Percentiles rank a stretch among this genome's conserved stretches.
phyloP scores from a whole-genome alignment of 2,329 filamentous ascomycete species.

The Aspergillus phoenicis region DNA sequence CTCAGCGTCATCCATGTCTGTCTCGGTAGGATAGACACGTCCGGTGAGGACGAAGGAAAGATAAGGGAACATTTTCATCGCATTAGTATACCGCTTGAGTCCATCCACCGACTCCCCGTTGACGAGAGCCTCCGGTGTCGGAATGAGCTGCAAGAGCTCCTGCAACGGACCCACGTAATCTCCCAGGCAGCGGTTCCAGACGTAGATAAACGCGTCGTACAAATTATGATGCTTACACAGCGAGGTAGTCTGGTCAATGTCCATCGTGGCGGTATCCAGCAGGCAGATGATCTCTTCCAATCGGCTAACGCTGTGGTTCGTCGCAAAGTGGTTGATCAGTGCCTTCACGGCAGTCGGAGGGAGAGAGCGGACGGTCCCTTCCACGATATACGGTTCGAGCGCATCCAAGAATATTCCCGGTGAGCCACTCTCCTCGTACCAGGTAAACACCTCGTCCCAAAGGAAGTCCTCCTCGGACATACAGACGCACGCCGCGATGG shows the following conservation, averaged over 20 bases:
- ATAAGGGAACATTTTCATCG: constrained; percentile 91
- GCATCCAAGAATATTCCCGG: constrained; percentile 82
- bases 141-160: constrained; percentile 66
- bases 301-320: constrained; percentile 71
- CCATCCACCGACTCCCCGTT: constrained; percentile 56
- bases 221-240: constrained; percentile 89
- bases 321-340: constrained; percentile 78
- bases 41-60: constrained; percentile 89
- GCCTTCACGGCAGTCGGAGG: constrained; percentile 85
- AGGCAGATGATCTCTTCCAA: constrained; percentile 95
- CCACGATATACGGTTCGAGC: constrained; percentile 84
- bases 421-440: constrained; percentile 76
- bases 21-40: constrained; percentile 85
- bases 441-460: constrained; percentile 87
- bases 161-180: constrained; percentile 92
- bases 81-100: constrained; percentile 62
- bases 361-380: constrained; percentile 71
- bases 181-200: constrained; percentile 87
- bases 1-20: constrained; percentile 70
- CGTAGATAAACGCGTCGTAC: constrained; percentile 93
- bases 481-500: constrained; percentile 78
- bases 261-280: constrained; percentile 85
- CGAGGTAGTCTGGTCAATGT: constrained; percentile 87
- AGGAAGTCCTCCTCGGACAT: constrained; percentile 80
- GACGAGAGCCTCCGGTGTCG: constrained; percentile 24